Evolutionary conservation across 176 grass and related monocot species (phyloP).

Genomic region (Ananas comosus): DNA sequence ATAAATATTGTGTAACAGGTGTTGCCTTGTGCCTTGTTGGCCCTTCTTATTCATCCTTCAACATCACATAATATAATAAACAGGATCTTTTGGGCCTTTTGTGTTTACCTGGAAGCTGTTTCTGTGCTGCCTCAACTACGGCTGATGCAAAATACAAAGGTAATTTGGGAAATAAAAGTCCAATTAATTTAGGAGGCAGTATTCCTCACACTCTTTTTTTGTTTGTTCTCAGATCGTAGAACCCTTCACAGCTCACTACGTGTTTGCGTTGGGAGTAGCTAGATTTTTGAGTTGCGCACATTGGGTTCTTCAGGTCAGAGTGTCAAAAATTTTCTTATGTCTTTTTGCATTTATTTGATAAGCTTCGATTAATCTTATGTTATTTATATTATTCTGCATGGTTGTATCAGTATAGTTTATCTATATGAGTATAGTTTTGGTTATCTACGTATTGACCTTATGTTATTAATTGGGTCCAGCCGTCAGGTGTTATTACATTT

Average conservation of each 20-base stretch:
- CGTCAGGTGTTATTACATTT: no score
- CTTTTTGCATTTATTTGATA: no score
- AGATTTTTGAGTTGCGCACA: constrained; percentile 99
- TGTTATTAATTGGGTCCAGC: no score
- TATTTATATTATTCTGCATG: no score
- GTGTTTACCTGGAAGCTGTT: constrained; percentile 96
- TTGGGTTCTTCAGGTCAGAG: constrained; percentile 87
- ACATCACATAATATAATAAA: constrained; percentile 82
- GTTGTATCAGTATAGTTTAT: no score
- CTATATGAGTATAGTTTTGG: no score
- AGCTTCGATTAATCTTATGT: no score
- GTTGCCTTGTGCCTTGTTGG: constrained; percentile 69
- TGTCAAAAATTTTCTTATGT: no score
- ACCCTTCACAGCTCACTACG: constrained; percentile 94
- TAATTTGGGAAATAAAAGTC: constrained; percentile 12
- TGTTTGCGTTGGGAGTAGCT: constrained; percentile 90
- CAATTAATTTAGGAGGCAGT: constrained; percentile 11
- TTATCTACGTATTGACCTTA: no score
- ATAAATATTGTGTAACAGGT: constrained; percentile 35
- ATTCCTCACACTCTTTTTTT: constrained; percentile 10
- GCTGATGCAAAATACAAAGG: constrained; percentile 96
- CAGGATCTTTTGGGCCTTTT: constrained; percentile 82
- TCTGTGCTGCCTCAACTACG: constrained; percentile 87
- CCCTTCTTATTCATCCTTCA: constrained; percentile 79
- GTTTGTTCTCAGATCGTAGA: constrained; percentile 76